Conservation (phyloP, 257 asterid species). For the Echites panduratus region DNA sequence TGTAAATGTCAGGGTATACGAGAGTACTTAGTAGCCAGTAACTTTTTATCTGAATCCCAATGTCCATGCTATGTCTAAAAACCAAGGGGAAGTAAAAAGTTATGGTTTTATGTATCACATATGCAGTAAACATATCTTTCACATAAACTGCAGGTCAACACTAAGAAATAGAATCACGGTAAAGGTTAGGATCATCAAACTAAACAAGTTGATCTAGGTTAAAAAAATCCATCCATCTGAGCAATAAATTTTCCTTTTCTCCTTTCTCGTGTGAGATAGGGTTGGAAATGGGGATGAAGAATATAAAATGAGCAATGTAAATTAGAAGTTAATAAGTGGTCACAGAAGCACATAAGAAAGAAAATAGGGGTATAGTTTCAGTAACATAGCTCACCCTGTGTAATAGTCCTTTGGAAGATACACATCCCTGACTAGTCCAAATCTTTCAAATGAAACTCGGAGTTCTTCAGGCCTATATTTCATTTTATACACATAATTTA, state of each 20-base stretch:
- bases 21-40: background rate
- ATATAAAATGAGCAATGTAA: background rate
- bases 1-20: background rate
- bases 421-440: constrained; percentile 30
- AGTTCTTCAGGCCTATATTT: constrained; percentile 29
- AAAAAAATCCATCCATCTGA: background rate
- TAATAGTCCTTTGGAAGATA: constrained; percentile 32
- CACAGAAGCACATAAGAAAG: background rate
- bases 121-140: background rate
- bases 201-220: background rate
- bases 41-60: background rate
- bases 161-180: background rate
- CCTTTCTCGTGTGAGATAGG: background rate
- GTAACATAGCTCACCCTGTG: constrained; percentile 23
- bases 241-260: background rate
- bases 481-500: background rate
- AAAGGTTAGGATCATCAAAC: background rate
- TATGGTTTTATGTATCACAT: background rate
- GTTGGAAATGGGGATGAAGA: background rate
- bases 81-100: background rate
- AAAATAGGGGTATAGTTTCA: background rate
- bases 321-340: background rate
- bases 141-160: background rate
- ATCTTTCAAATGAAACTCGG: constrained; percentile 31
- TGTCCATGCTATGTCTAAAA: background rate